These are phyloP conservation scores for Veloporphyrellus conicus DNA, from an alignment of 1,284 basidiomycete genomes.

Conservation along the genomic window DNA sequence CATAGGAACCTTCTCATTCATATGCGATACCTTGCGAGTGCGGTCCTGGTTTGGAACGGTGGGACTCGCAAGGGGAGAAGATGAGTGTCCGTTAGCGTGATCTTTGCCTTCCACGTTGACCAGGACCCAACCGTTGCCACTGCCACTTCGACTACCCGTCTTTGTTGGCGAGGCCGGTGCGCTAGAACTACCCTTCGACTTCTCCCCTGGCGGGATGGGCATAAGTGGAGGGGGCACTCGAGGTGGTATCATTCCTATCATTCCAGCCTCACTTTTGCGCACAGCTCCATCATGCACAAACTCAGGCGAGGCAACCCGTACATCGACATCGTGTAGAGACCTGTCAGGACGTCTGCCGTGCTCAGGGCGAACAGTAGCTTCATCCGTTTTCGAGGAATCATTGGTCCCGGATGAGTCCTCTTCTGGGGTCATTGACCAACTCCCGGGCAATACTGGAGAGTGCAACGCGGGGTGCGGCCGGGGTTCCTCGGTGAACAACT, in stretches of 20 bases:
- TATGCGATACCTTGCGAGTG: conserved; percentile 25
- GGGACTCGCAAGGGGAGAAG: conserved; percentile 29
- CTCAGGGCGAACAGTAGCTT: conserved; percentile 30
- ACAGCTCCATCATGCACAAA: conserved; percentile 36
- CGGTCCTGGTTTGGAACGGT: conserved; percentile 29
- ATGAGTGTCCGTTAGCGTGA: conserved; percentile 26
- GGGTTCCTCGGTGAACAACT: conserved; percentile 27
- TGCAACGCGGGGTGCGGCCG: conserved; percentile 11
- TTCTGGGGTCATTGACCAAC: conserved; percentile 28
- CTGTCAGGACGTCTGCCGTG: conserved; percentile 32
- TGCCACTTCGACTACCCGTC: conserved; percentile 35
- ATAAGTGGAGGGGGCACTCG: conserved; percentile 26
- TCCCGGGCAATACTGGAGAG: conserved; percentile 26
- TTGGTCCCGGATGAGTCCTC: conserved; percentile 25
- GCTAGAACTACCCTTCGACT: conserved; percentile 23
- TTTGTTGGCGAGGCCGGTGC: conserved; percentile 34
- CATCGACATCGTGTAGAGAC: conserved; percentile 46
- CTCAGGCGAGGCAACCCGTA: conserved; percentile 47
- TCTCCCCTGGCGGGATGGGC: conserved; percentile 30
- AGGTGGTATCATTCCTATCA: conserved; percentile 44
- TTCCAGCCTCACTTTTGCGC: conserved; percentile 53
- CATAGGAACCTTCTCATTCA: conserved; percentile 31
- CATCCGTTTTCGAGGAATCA: conserved; percentile 29
- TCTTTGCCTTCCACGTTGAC: conserved; percentile 55
- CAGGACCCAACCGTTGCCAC: conserved; percentile 57